A percentile compares a stretch with the other conserved stretches of the same genome.
Evolutionary conservation across 805 yeast species (phyloP).

Genomic region (Teunomyces panamensis): DNA sequence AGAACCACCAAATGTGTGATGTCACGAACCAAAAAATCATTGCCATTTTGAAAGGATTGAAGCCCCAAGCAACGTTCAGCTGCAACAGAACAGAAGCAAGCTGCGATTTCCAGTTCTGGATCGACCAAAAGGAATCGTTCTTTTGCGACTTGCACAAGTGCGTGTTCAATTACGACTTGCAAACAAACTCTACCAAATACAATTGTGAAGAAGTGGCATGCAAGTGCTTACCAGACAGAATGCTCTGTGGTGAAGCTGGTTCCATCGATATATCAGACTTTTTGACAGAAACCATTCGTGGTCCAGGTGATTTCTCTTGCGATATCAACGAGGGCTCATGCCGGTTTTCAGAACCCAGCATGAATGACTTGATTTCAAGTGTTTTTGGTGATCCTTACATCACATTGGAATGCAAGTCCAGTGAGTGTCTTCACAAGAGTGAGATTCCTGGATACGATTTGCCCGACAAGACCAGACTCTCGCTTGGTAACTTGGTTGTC

Average conservation of each 20-base stretch:
- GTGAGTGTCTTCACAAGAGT: conserved; percentile 90
- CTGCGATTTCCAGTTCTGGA: conserved; percentile 96
- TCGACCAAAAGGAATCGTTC: conserved; percentile 84
- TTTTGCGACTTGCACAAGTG: conserved; percentile 83
- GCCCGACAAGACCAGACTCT: conserved; percentile 52
- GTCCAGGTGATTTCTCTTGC: conserved; percentile 92
- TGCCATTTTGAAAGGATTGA: conserved; percentile 71
- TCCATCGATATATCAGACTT: conserved; percentile 94
- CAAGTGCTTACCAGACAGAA: conserved; percentile 85
- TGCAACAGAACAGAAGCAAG: conserved; percentile 64
- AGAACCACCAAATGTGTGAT: conserved; percentile 87
- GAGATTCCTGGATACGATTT: conserved; percentile 86
- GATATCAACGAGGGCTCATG: conserved; percentile 62
- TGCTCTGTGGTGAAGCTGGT: conserved; percentile 92
- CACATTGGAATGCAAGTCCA: conserved; percentile 73
- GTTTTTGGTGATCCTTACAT: conserved; percentile 96
- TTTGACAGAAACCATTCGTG: conserved; percentile 80
- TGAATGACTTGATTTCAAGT: conserved; percentile 85
- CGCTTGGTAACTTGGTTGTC: conserved; percentile 45
- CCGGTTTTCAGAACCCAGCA: conserved; percentile 87
- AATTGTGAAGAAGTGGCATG: conserved; percentile 78
- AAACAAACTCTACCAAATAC: conserved; percentile 67
- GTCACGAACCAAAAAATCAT: conserved; percentile 88
- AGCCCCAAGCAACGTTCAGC: conserved; percentile 89
- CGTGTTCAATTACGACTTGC: conserved; percentile 60